These are phyloP conservation scores for Boletus sp. DNA, from an alignment of 768 basidiomycete genomes.

Conservation along the genomic window DNA sequence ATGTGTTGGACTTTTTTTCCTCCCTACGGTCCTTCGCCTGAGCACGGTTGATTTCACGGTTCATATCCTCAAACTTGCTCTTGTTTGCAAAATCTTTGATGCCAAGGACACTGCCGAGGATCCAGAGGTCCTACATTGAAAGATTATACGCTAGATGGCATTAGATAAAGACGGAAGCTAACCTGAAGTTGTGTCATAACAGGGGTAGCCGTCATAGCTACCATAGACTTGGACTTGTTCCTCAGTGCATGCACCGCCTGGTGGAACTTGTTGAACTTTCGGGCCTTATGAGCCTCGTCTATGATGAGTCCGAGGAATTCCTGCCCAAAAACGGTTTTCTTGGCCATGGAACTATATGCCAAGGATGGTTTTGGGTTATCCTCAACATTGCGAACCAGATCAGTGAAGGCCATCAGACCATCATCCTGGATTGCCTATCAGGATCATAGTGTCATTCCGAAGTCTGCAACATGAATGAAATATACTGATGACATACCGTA, in stretches of 20 bases:
- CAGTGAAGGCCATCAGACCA: not conserved
- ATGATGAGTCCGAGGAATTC: not conserved
- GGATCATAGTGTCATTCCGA: not conserved
- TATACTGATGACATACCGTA: not conserved
- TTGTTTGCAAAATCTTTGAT: not conserved
- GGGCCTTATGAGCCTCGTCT: not conserved
- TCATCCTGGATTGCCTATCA: not conserved
- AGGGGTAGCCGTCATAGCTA: not conserved
- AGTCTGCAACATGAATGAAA: not conserved
- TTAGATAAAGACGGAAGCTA: too few species aligned
- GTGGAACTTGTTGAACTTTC: not conserved
- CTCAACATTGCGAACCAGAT: not conserved
- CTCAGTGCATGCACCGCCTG: not conserved
- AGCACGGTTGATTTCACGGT: not conserved
- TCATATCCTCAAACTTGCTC: not conserved
- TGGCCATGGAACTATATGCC: not conserved
- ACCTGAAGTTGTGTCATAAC: not conserved
- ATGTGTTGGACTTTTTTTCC: not conserved
- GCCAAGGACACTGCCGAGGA: not conserved
- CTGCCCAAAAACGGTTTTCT: not conserved
- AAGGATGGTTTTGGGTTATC: not conserved
- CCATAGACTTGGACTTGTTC: not conserved
- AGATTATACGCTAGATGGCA: too few species aligned
- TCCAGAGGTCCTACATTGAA: not conserved
- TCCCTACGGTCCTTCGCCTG: not conserved